phyloP scores from a whole-genome alignment of 192 early-diverging fungal genomes.

The Coemansia sp. region DNA sequence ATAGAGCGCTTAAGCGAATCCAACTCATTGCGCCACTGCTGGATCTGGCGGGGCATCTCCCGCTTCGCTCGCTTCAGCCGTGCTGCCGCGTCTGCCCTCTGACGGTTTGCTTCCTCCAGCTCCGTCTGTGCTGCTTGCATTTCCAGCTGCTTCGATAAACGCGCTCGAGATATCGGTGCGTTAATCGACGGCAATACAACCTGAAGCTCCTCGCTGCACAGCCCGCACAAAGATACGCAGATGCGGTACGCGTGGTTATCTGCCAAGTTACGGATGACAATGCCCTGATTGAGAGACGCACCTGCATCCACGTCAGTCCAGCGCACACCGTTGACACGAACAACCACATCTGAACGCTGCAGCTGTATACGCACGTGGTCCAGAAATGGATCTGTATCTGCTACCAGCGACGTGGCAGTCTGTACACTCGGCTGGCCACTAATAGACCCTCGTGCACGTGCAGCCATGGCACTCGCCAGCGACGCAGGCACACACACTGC shows the following conservation, averaged over 20 bases:
- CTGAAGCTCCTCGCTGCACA: conserved; percentile 43
- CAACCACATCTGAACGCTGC: conserved; percentile 27
- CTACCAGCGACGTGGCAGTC: conserved; percentile 4
- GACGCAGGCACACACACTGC: conserved; percentile 41
- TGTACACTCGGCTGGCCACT: too few species aligned
- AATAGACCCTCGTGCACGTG: background rate
- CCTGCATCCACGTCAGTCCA: conserved; percentile 28
- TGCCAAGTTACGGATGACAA: conserved; percentile 24
- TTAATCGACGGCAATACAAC: conserved; percentile 14
- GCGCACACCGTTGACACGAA: conserved; percentile 41
- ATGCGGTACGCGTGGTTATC: conserved; percentile 11
- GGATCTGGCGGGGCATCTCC: conserved; percentile 18
- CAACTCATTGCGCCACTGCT: conserved; percentile 28
- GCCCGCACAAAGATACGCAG: conserved; percentile 24
- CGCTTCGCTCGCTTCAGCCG: conserved; percentile 17
- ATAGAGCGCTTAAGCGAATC: conserved; percentile 14
- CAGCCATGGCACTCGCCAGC: conserved; percentile 13
- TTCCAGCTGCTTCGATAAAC: conserved; percentile 1
- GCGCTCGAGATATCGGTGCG: background rate
- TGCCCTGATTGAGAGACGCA: conserved; percentile 11
- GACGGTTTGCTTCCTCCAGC: conserved; percentile 1
- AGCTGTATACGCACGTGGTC: conserved; percentile 40
- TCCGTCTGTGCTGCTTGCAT: background rate
- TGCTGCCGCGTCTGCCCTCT: conserved; percentile 4
- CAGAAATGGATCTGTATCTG: conserved; percentile 28